Evolutionary conservation across 805 yeast species (phyloP).

Genomic region (Cyberlindnera maclurae): DNA sequence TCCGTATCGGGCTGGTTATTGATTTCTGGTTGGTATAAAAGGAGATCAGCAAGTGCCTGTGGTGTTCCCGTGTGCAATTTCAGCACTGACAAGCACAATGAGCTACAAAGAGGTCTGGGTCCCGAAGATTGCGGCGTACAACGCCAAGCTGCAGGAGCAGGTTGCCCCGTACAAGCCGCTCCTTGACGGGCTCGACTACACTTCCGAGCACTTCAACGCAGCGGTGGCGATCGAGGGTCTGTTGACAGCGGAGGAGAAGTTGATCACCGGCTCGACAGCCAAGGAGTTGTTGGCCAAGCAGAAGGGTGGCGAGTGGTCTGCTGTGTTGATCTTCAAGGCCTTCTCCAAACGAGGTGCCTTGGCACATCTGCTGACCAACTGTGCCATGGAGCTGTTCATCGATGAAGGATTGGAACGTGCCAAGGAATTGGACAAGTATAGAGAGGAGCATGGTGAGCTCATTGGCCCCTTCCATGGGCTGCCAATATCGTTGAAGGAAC

Average conservation of each 20-base stretch:
- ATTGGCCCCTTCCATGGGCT: slow-evolving; percentile 66
- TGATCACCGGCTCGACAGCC: slow-evolving; percentile 16
- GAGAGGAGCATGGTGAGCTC: slow-evolving; percentile 36
- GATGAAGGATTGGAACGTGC: slow-evolving; percentile 57
- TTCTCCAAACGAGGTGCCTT: slow-evolving; percentile 52
- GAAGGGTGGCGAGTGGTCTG: slow-evolving; percentile 28
- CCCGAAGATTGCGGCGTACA: slow-evolving; percentile 19
- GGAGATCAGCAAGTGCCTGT: too few relatives aligned
- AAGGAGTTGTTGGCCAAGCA: slow-evolving; percentile 16
- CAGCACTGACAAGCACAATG: slow-evolving; percentile 2
- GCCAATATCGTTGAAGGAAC: slow-evolving; percentile 64
- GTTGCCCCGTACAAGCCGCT: slow-evolving; percentile 17
- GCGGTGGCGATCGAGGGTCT: slow-evolving; percentile 12
- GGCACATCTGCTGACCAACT: slow-evolving; percentile 45
- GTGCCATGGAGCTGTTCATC: slow-evolving; percentile 35
- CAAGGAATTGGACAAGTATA: slow-evolving; percentile 43
- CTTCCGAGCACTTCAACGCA: slow-evolving; percentile 19
- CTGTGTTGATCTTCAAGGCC: slow-evolving; percentile 39
- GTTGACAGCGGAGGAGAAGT: slow-evolving; percentile 15
- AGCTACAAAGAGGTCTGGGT: slow-evolving; percentile 12
- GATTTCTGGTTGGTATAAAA: too few relatives aligned
- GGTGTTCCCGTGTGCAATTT: too few relatives aligned
- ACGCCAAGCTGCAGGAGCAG: slow-evolving; percentile 12
- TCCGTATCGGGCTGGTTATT: too few relatives aligned
- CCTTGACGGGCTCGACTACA: slow-evolving; percentile 12